Evolutionary conservation across 179 eudicot genomes (phyloP), one percentile per base, ranked within the genome.

Genomic region (Carnegiea gigantea): DNA sequence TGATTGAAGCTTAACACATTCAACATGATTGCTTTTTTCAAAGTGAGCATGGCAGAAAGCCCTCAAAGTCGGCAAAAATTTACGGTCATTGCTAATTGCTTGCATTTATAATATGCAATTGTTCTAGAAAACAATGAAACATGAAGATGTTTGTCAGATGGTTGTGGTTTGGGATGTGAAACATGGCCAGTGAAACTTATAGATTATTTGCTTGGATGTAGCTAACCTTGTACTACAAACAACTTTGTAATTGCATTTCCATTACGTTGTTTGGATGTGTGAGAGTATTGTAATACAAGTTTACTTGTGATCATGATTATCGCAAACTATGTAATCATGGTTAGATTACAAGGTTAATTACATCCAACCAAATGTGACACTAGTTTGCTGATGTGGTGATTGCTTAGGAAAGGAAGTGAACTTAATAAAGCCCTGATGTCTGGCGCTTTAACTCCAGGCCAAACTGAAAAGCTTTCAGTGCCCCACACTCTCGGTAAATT

Each of bases 91-190:
- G 73, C 20, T 2, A 33, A 70, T 12, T 70, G 40, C 40, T 28
- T 70, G 73, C 9, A n/a, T 70, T 30, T 70, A 15, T 33, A 40
- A 30, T 70, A 3, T 62, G 68, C 12, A 62, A 62, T 62, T 62
- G 28, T 23, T 62, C 26, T 62, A 62, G 1, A n/a, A 62, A 62
- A 62, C 18, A 0, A n/a, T 62, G 68, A n/a, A 60, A 9, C 30
- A 9, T 9, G 30, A 24, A 62, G 68, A 2, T 62, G 28, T 62
- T 23, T 62, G 62, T 54, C 21, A 54, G 7, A 54, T 54, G 62
- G 8, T 49, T 48, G 77, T 49, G 53, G 72, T 72, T 48, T 51
- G 77, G 77, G 48, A 20, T 72, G 30, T 49, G 76, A 75, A 12
- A 23, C 21, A 9, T 79, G 59, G 49, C 21, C 48, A 36, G 38